Percentiles rank a stretch among this genome's conserved stretches.
These are phyloP conservation scores for Ceratocystis variospora DNA, from an alignment of 2,329 filamentous ascomycete genomes.

Conservation along the genomic window DNA sequence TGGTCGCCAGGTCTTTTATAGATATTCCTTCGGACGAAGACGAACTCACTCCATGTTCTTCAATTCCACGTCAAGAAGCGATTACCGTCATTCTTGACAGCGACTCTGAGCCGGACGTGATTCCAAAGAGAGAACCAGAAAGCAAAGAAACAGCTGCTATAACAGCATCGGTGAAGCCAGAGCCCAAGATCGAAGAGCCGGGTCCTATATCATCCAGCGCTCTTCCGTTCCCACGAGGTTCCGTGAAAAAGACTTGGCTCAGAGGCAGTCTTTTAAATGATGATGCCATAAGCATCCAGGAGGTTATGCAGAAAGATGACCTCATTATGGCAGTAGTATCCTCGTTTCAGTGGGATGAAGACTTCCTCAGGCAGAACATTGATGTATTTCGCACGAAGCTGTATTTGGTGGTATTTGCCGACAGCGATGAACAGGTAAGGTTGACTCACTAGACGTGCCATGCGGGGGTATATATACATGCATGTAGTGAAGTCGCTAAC, in stretches of 20 bases:
- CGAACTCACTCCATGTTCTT: background rate
- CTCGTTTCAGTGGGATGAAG: slow-evolving; percentile 72
- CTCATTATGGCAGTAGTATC: slow-evolving; percentile 70
- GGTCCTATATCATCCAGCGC: background rate
- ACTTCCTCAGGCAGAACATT: slow-evolving; percentile 65
- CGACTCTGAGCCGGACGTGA: slow-evolving; percentile 4
- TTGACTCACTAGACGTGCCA: background rate
- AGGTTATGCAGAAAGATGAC: slow-evolving; percentile 60
- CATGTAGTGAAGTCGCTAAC: background rate
- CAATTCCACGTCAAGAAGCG: background rate
- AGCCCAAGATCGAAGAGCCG: background rate
- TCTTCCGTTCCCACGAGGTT: slow-evolving; percentile 38
- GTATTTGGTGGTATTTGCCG: slow-evolving; percentile 45
- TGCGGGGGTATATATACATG: background rate
- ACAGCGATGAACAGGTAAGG: slow-evolving; percentile 39
- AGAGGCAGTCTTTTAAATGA: slow-evolving; percentile 44
- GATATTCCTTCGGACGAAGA: background rate
- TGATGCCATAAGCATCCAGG: slow-evolving; percentile 76
- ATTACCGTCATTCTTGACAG: slow-evolving; percentile 7
- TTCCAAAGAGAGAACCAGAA: background rate
- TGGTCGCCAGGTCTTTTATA: background rate
- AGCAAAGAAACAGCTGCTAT: background rate
- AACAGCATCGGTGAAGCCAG: background rate
- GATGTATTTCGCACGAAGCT: slow-evolving; percentile 46
- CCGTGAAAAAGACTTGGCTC: slow-evolving; percentile 71